Evolutionary conservation across 306 rosid genomes (phyloP), one percentile per base, ranked within the genome.

Genomic region (Quercus cerris): DNA sequence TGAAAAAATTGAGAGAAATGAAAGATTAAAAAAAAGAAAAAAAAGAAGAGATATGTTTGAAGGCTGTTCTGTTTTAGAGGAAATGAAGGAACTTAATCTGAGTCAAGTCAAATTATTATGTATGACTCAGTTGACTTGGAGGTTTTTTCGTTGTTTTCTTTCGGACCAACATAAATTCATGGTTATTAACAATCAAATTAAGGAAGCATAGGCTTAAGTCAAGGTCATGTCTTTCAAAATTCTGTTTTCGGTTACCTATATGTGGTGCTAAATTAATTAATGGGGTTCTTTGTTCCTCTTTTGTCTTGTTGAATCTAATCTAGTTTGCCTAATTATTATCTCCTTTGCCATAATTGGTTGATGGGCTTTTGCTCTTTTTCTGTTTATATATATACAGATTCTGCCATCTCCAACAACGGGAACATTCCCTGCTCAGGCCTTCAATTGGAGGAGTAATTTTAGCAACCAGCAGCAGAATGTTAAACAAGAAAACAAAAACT

Each of bases 331-430:
- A 56, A 52, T 8, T 70, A 41, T 58, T 11, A 49, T 49, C 54
- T 23, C 5, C 46, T 41, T 27, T 58, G 51, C 31, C 25, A 2
- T 33, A 44, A 25, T 76, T 71, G 51, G 44, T 75, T 81, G 19
- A 84, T 72, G 78, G 35, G 76, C n/a, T 5, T 31, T 56, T 38
- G 14, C 22, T 77, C 7, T 1, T 44, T 57, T 38, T 78, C 74
- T 31, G 56, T 19, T 63, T 66, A n/a, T 66, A 22, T 78, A 5
- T 22, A 41, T 64, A 18, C 81, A 91, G 97, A 77, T 79, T 89
- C 77, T 91, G 73, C 91, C 95, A 25, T 94, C 98, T 82, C 97
- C 98, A 75, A 94, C 98, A 6, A 91, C 97, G 0, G 97, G 98
- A 76, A 57, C 86, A 69, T 87, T 90, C 81, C 87, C 90, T n/a